Base-by-base conservation (phyloP, 805 yeast genomes). In the Ogataea zsoltii region DNA sequence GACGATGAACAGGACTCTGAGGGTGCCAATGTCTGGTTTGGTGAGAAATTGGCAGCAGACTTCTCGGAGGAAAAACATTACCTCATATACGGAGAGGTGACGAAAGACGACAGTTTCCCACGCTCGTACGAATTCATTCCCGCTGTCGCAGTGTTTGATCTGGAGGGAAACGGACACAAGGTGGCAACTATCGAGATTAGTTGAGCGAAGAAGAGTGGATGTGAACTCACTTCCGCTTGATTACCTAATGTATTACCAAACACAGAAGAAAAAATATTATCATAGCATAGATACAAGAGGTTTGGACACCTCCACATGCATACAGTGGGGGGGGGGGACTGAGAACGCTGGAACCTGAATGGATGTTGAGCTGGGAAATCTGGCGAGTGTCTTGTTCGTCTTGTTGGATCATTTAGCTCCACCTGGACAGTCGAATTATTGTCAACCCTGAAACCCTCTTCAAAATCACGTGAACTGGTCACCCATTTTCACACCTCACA, bases 21-120 rank as follows among this genome's bases (percentile, higher is more conserved):
- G 25, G 13, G 30, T 12, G 34, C 15, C 9, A 25, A 5, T 4
- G 71, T 68, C 30, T 74, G 65, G 51, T 75, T 76, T 54, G 62
- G 69, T 57, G 75, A 74, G 54, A 18, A 13, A 5, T 18, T 33
- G 23, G 7, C 23, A 18, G 23, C n/a, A 7, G 14, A 10, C 4
- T 69, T 71, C 48, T 69, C 43, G 7, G 34, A 38, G 1, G 28
- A 31, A 19, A 38, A 29, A 4, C 61, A 57, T 30, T 60, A 61
- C 48, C 55, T 51, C 25, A 48, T 64, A 5, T 64, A 58, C 42
- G 49, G 49, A 10, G 46, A 44, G 23, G 49, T 58, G 6, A 17
- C 15, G 25, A 5, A 31, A 34, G 17, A 41, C 6, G 38, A 29
- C 15, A 11, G 12, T 4, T 35, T 44, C 13, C 55, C 56, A 0